A percentile compares a stretch with the other conserved stretches of the same genome.
These are phyloP conservation scores for Arthrocladium fulminans DNA, from an alignment of 2,329 filamentous ascomycete genomes.

Conservation along the genomic window DNA sequence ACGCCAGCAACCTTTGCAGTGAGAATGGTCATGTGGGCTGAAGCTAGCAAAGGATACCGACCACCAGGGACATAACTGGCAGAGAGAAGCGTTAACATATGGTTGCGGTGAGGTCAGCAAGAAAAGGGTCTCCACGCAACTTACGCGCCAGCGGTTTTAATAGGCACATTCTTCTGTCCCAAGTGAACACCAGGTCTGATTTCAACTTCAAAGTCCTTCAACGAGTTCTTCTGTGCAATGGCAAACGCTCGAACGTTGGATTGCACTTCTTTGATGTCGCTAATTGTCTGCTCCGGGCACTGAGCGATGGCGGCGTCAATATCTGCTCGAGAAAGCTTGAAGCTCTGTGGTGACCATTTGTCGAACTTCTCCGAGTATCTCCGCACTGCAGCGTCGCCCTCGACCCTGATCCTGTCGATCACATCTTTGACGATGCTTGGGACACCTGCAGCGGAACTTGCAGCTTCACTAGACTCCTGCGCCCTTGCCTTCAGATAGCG, in stretches of 20 bases:
- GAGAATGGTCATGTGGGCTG: conserved; percentile 48
- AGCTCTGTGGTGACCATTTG: conserved; percentile 43
- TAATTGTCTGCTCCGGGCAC: conserved; percentile 41
- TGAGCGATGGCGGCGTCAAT: conserved; percentile 39
- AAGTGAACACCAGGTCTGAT: conserved; percentile 43
- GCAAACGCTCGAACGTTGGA: conserved; percentile 44
- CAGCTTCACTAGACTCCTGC: too few species aligned
- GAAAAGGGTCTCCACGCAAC: conserved; percentile 8
- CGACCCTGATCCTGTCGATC: conserved; percentile 39
- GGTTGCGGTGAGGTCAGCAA: background rate
- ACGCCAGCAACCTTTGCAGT: conserved; percentile 49
- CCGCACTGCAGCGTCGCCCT: conserved; percentile 43
- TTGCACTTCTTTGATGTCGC: conserved; percentile 47
- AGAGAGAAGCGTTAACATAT: background rate
- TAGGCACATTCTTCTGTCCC: conserved; percentile 44
- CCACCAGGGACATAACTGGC: conserved; percentile 43
- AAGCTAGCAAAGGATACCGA: conserved; percentile 45
- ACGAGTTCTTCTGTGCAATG: conserved; percentile 36
- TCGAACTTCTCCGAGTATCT: conserved; percentile 47
- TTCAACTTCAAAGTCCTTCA: conserved; percentile 46
- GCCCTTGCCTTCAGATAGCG: too few species aligned
- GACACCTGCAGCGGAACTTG: too few species aligned
- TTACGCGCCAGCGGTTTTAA: conserved; percentile 39
- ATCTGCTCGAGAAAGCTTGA: conserved; percentile 39
- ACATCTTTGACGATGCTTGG: conserved; percentile 39